phyloP scores from a whole-genome alignment of 2,329 filamentous ascomycete genomes.

The Aureobasidium sp. region DNA sequence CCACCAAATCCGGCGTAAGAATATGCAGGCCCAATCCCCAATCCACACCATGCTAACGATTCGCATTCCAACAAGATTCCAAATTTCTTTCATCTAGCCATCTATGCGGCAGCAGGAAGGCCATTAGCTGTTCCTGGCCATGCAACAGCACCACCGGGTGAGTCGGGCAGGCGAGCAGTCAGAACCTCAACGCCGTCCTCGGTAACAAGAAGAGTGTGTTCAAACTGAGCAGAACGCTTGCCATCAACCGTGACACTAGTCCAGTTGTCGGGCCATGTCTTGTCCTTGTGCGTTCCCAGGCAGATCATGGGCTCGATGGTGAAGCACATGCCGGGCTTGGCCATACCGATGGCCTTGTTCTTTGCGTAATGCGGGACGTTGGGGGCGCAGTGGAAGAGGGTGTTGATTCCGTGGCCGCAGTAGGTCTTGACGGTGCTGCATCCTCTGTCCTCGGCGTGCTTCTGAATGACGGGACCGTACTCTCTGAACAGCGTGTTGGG shows the following conservation, averaged over 20 bases:
- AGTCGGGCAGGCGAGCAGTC: slow-evolving; percentile 65
- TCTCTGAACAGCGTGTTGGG: slow-evolving; percentile 89
- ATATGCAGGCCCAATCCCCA: not conserved
- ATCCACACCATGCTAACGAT: slow-evolving; percentile 6
- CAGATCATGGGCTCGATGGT: slow-evolving; percentile 99
- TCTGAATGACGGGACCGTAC: slow-evolving; percentile 91
- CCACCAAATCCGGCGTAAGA: not conserved
- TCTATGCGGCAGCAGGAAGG: not conserved
- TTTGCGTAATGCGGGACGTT: slow-evolving; percentile 97
- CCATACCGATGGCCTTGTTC: slow-evolving; percentile 92
- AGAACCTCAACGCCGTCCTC: slow-evolving; percentile 75
- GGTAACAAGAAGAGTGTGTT: slow-evolving; percentile 78
- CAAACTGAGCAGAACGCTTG: slow-evolving; percentile 85
- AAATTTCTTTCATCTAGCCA: not conserved
- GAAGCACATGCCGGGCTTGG: slow-evolving; percentile 96
- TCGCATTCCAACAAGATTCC: not conserved
- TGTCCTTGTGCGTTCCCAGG: slow-evolving; percentile 79
- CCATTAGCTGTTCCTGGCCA: slow-evolving; percentile 40
- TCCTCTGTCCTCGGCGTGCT: slow-evolving; percentile 75
- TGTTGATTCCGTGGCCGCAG: slow-evolving; percentile 92
- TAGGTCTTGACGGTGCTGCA: slow-evolving; percentile 95
- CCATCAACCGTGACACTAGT: slow-evolving; percentile 91
- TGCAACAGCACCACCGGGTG: slow-evolving; percentile 65
- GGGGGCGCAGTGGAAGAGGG: slow-evolving; percentile 84
- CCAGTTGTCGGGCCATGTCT: slow-evolving; percentile 99